These are phyloP conservation scores for Penicillium sp. DNA, from an alignment of 2,329 filamentous ascomycete genomes.

Conservation along the genomic window DNA sequence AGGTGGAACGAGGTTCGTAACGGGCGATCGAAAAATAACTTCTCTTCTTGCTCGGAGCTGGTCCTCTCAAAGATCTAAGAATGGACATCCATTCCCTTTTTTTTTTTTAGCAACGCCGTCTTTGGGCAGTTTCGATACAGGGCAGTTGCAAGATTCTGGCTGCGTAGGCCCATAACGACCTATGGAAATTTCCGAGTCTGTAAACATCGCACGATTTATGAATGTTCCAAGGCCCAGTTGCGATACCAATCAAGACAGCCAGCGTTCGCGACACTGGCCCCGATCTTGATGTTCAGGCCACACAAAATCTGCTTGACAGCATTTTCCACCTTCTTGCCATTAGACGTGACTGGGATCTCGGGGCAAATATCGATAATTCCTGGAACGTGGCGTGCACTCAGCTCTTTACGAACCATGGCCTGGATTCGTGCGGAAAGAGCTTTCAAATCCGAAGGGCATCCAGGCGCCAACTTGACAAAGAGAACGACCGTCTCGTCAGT, in stretches of 20 bases:
- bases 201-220: slow-evolving; percentile 9
- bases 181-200: not conserved
- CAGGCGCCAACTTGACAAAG: slow-evolving; percentile 68
- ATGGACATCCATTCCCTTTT: too few relatives aligned
- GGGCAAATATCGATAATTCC: slow-evolving; percentile 73
- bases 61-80: too few relatives aligned
- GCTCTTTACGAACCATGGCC: slow-evolving; percentile 62
- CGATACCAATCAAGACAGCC: slow-evolving; percentile 85
- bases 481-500: slow-evolving; percentile 80
- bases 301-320: slow-evolving; percentile 95
- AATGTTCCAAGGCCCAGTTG: slow-evolving; percentile 60
- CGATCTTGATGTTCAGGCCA: slow-evolving; percentile 77
- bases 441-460: slow-evolving; percentile 42
- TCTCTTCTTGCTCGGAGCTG: too few relatives aligned
- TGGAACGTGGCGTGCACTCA: slow-evolving; percentile 86
- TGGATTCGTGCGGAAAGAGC: slow-evolving; percentile 61
- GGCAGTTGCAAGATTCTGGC: too few relatives aligned
- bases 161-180: too few relatives aligned
- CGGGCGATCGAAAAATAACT: too few relatives aligned
- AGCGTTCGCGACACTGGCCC: slow-evolving; percentile 88
- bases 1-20: too few relatives aligned
- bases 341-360: slow-evolving; percentile 84
- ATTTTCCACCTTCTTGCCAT: slow-evolving; percentile 97
- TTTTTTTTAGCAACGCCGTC: too few relatives aligned
- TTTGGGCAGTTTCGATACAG: too few relatives aligned